A percentile compares a stretch with the other conserved stretches of the same genome.
These are phyloP conservation scores for Pulveroboletus sp. DNA, from an alignment of 768 basidiomycete species.

Conservation along the genomic window DNA sequence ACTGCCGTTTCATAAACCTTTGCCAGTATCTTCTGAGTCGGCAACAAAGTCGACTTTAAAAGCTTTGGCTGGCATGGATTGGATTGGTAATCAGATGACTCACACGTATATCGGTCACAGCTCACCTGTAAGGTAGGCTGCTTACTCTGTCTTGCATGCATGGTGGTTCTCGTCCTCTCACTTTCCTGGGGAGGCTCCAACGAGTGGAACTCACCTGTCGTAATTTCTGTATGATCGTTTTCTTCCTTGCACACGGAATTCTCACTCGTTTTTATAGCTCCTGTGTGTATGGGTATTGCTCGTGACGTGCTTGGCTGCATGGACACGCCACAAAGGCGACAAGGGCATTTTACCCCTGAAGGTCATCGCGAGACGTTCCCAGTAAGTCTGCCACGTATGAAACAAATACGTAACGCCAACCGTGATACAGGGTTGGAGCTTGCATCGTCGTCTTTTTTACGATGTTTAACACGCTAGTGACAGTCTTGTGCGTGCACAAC, in stretches of 20 bases:
- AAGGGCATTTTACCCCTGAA: slow-evolving; percentile 8
- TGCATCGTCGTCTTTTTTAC: slow-evolving; percentile 12
- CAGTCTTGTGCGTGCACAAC: slow-evolving; percentile 3
- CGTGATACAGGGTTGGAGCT: slow-evolving; percentile 1
- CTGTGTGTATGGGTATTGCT: slow-evolving; percentile 9
- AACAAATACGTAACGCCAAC: neutral
- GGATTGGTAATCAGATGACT: slow-evolving; percentile 4
- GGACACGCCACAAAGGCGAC: slow-evolving; percentile 10
- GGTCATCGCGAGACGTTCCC: slow-evolving; percentile 6
- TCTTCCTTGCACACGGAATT: neutral
- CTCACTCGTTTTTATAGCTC: slow-evolving; percentile 1
- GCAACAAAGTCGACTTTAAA: neutral
- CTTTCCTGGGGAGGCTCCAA: slow-evolving; percentile 9
- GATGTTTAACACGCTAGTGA: slow-evolving; percentile 11
- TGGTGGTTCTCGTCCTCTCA: slow-evolving; percentile 10
- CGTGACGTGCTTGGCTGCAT: slow-evolving; percentile 2
- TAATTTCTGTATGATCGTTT: slow-evolving; percentile 5
- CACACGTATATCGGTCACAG: neutral
- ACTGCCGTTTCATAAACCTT: slow-evolving; percentile 6
- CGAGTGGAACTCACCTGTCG: slow-evolving; percentile 9
- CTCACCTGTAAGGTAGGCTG: slow-evolving; percentile 9
- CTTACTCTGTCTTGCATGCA: slow-evolving; percentile 9
- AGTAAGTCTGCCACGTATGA: neutral
- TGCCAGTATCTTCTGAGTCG: neutral
- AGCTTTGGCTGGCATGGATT: slow-evolving; percentile 9